phyloP scores from a whole-genome alignment of 2,329 filamentous ascomycete genomes.

The Phaeomoniella chlamydospora region DNA sequence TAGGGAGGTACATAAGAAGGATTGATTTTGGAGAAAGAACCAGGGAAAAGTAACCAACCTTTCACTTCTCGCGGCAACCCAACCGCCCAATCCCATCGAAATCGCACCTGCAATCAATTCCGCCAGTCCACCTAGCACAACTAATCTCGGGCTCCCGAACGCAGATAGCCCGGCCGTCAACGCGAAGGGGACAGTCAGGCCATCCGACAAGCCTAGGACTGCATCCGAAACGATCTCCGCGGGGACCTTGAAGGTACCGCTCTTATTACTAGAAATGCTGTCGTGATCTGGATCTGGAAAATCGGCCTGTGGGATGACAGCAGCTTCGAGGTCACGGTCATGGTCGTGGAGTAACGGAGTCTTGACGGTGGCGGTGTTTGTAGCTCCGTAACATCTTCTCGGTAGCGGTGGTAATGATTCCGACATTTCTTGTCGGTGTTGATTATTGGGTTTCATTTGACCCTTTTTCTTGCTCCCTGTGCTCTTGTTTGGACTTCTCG shows the following conservation, averaged over 20 bases:
- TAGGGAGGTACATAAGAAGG: slow-evolving; percentile 22
- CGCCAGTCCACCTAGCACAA: slow-evolving; percentile 58
- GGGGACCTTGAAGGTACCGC: neutral
- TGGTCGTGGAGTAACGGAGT: neutral
- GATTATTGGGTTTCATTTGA: neutral
- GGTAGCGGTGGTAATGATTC: too few relatives aligned
- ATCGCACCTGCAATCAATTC: slow-evolving; percentile 68
- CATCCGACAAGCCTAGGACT: slow-evolving; percentile 65
- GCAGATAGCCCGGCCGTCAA: slow-evolving; percentile 54
- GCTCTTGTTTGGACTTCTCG: neutral
- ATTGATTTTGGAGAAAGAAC: neutral
- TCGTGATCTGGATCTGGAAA: neutral
- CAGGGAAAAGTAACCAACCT: slow-evolving; percentile 13
- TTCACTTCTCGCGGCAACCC: slow-evolving; percentile 45
- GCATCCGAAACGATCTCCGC: slow-evolving; percentile 33
- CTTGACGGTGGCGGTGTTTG: neutral
- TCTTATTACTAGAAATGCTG: neutral
- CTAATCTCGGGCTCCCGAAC: slow-evolving; percentile 49
- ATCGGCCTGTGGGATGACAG: too few relatives aligned
- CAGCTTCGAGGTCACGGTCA: neutral
- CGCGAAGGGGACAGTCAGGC: slow-evolving; percentile 67
- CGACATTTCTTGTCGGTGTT: neutral
- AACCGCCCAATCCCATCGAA: slow-evolving; percentile 64
- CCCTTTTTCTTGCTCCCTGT: neutral
- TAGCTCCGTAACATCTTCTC: neutral